phyloP scores from a whole-genome alignment of 208 protist species.

The Trypanosoma mega region DNA sequence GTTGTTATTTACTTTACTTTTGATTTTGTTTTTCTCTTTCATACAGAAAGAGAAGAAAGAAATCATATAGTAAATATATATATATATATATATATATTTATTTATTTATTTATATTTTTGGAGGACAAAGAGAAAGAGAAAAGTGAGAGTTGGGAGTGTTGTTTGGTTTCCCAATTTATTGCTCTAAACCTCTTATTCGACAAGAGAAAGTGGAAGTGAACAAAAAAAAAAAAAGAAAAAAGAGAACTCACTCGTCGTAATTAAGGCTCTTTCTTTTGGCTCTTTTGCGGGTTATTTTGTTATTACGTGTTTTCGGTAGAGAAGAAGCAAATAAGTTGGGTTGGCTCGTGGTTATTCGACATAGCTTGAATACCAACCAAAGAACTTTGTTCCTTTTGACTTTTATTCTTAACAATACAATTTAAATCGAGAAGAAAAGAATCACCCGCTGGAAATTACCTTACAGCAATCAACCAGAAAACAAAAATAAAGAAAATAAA shows the following conservation, averaged over 20 bases:
- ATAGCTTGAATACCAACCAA: no score
- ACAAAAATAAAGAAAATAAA: constrained; percentile 4
- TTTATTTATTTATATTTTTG: constrained; percentile 6
- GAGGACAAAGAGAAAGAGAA: not conserved
- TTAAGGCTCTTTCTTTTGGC: no score
- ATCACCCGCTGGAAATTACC: not conserved
- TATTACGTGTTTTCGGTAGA: not conserved
- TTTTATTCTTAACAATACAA: no score
- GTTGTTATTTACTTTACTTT: constrained; percentile 18
- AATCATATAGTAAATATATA: no score
- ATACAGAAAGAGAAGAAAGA: constrained; percentile 4
- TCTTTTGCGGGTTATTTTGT: no score
- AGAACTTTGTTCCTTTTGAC: no score
- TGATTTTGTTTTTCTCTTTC: not conserved
- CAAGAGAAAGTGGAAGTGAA: constrained; percentile 5
- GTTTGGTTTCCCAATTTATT: no score
- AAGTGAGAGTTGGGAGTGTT: constrained; percentile 9
- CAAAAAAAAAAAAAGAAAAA: constrained; percentile 9
- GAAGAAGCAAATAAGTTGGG: not conserved
- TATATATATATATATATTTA: constrained; percentile 17
- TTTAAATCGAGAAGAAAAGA: not conserved
- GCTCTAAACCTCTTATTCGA: no score
- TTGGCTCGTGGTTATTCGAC: no score
- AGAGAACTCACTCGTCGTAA: not conserved
- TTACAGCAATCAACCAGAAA: not conserved